Percentiles rank a stretch among this genome's conserved stretches.
Evolutionary conservation across 108 stramenopile genomes (phyloP).

Genomic region (Mediolabrus comicus): DNA sequence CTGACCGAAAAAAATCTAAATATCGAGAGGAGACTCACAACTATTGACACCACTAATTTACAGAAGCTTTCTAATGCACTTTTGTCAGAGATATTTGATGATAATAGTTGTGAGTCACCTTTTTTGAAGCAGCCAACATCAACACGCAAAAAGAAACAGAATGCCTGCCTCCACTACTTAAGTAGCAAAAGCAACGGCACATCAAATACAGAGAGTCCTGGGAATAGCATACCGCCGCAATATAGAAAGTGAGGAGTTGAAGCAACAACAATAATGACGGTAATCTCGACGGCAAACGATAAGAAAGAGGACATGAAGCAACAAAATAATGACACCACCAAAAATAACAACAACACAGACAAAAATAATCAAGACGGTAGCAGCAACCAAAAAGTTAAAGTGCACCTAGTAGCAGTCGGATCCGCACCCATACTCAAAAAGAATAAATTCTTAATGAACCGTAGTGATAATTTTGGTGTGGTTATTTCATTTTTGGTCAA

Average conservation of each 20-base stretch:
- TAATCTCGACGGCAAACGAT: background rate
- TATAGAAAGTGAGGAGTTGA: too few species aligned
- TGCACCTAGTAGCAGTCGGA: constrained; percentile 86
- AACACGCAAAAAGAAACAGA: too few species aligned
- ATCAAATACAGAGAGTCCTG: too few species aligned
- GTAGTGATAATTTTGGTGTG: constrained; percentile 66
- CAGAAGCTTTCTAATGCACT: too few species aligned
- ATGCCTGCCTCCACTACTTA: too few species aligned
- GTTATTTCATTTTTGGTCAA: constrained; percentile 73
- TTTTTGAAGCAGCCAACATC: too few species aligned
- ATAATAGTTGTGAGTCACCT: background rate
- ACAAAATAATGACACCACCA: background rate
- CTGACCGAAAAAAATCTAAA: too few species aligned
- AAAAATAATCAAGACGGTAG: background rate
- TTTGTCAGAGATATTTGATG: too few species aligned
- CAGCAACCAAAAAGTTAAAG: constrained; percentile 86
- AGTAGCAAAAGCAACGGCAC: too few species aligned
- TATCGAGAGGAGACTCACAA: background rate
- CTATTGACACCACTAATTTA: background rate
- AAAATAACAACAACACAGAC: background rate
- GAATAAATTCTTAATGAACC: constrained; percentile 74
- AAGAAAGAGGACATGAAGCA: background rate
- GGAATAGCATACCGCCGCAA: too few species aligned
- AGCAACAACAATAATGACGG: too few species aligned
- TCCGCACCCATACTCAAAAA: constrained; percentile 86